Percentiles rank a stretch among this genome's conserved stretches.
phyloP scores from a whole-genome alignment of 1,284 basidiomycete genomes.

The Ceratobasidium sp. region DNA sequence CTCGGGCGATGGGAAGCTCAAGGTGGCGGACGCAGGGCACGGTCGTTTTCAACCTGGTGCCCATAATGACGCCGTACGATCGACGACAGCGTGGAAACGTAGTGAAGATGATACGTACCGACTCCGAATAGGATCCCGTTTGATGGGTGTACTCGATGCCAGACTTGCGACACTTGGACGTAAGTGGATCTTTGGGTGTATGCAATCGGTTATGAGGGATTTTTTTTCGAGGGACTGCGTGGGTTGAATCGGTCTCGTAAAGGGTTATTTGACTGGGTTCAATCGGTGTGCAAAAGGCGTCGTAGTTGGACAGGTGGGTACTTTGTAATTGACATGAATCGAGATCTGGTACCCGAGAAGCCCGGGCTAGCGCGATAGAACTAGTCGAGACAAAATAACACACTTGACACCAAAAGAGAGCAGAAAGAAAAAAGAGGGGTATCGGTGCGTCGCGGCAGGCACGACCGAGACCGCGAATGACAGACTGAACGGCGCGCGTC shows the following conservation, averaged over 20 bases:
- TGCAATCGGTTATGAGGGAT: too few species aligned
- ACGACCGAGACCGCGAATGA: too few species aligned
- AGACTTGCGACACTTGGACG: background rate
- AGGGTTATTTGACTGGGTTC: too few species aligned
- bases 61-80: background rate
- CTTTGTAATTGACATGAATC: too few species aligned
- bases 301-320: too few species aligned
- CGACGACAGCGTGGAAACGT: background rate
- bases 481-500: too few species aligned
- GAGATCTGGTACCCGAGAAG: background rate
- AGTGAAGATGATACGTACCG: background rate
- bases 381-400: background rate
- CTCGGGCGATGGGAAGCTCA: background rate
- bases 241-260: too few species aligned
- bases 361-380: background rate
- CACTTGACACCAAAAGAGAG: background rate
- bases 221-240: too few species aligned
- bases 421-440: background rate
- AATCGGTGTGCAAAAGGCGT: too few species aligned
- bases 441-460: too few species aligned
- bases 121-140: background rate
- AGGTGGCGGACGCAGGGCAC: background rate
- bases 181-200: background rate
- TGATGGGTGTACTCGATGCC: background rate
- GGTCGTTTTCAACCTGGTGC: background rate